Percentiles rank a stretch among this genome's conserved stretches.
Conservation (phyloP, 352 stramenopile species). For the Pythium vanterpoolii region DNA sequence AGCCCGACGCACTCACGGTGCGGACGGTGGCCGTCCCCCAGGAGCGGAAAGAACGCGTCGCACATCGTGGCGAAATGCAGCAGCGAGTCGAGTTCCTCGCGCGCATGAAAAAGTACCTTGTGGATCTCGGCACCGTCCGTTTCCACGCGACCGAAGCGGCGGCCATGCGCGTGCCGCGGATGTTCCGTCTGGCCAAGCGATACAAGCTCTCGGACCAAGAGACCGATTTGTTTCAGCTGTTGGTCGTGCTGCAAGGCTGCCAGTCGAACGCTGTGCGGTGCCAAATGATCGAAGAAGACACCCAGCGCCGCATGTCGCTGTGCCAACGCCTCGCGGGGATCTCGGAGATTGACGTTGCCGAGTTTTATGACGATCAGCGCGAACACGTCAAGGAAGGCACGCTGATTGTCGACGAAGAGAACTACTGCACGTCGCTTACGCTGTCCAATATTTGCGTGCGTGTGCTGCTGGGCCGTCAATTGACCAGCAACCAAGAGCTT, state of each 20-base stretch:
- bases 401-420: constrained; percentile 78
- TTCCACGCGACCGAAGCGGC: constrained; percentile 39
- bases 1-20: constrained; percentile 65
- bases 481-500: constrained; percentile 79
- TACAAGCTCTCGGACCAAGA: constrained; percentile 77
- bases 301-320: constrained; percentile 64
- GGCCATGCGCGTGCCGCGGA: constrained; percentile 41
- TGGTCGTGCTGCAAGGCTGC: constrained; percentile 80
- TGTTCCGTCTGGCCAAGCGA: constrained; percentile 71
- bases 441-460: constrained; percentile 82
- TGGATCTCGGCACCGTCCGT: constrained; percentile 47
- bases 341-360: constrained; percentile 84
- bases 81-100: constrained; percentile 68
- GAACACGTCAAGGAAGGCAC: constrained; percentile 88
- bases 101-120: constrained; percentile 57
- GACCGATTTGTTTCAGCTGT: constrained; percentile 74
- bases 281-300: constrained; percentile 84
- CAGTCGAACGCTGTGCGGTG: constrained; percentile 82
- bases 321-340: constrained; percentile 75
- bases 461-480: constrained; percentile 64
- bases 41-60: constrained; percentile 49
- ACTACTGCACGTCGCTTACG: constrained; percentile 71
- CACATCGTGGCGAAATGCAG: constrained; percentile 75
- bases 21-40: constrained; percentile 7
- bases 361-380: constrained; percentile 83